Evolutionary conservation across 768 basidiomycete genomes (phyloP), one percentile per base, ranked within the genome.

Genomic region (Tricholoma bakamatsutake): DNA sequence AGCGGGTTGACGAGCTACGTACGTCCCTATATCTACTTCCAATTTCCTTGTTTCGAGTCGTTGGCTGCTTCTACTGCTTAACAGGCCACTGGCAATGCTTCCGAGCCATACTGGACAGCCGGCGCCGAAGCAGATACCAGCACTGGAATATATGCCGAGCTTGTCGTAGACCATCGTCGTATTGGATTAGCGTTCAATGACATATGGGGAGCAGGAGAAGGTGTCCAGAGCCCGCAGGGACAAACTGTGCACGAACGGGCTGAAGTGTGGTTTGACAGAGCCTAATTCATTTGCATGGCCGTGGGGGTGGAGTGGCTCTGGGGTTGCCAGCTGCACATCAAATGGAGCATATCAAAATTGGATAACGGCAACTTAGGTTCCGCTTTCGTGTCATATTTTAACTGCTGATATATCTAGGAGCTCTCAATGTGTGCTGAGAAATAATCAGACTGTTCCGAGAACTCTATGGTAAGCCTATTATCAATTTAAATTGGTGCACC

Each of bases 171-270:
- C 33, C 15, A 24, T 39, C 17, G 4, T 28, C 33, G 7, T n/a
- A 27, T 42, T 18, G 55, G 57, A 17, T 45, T 56, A 52, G 57
- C 57, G 27, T 11, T 57, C n/a, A 45, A 27, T 7, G 56, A 61
- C 21, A 9, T 63, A 5, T 66, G 61, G 63, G 61, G 61, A 11
- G 62, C 61, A n/a, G 60, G 59, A 9, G 47, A 5, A 6, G 55
- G 47, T 5, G 54, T 62, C 4, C 24, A 43, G 10, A 31, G 17
- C 7, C 59, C 52, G 0, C 4, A 39, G 21, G 61, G 63, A 37
- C 21, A 58, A n/a, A 61, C 54, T 9, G 47, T 51, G 50, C 58
- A 52, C 10, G 61, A 59, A 15, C 51, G 60, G 27, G 54, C 52
- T 6, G 60, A 57, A n/a, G 58, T 55, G 15, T 61, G 52, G 49